A percentile compares a stretch with the other conserved stretches of the same genome.
These are phyloP conservation scores for Pythium guiyangense DNA, from an alignment of 352 stramenopile genomes.

Conservation along the genomic window DNA sequence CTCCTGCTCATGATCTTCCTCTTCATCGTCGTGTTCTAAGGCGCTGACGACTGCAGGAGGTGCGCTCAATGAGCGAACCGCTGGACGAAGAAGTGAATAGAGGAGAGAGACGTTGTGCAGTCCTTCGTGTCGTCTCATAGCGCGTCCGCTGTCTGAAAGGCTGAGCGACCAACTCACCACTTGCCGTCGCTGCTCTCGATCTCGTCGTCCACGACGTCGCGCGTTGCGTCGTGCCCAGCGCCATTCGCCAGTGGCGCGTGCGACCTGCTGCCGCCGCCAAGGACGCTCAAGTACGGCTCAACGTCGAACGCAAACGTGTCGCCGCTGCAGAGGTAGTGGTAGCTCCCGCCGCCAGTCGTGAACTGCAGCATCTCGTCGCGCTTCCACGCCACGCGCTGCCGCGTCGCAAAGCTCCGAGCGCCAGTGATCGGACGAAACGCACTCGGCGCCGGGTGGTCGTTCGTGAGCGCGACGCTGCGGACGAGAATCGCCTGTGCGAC, in stretches of 20 bases:
- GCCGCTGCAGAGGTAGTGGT: conserved; percentile 29
- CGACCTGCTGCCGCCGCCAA: conserved; percentile 13
- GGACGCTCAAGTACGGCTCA: conserved; percentile 55
- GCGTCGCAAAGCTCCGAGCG: conserved; percentile 39
- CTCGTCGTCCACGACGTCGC: conserved; percentile 49
- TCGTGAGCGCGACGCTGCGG: conserved; percentile 66
- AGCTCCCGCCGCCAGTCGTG: conserved; percentile 13
- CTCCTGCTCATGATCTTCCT: conserved; percentile 81
- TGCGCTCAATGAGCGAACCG: no score
- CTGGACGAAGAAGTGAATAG: no score
- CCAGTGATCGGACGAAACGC: conserved; percentile 72
- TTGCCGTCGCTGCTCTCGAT: conserved; percentile 62
- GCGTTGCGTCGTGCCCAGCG: not conserved
- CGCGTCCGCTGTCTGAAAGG: no score
- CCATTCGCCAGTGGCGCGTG: not conserved
- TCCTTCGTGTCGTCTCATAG: no score
- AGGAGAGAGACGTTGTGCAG: no score
- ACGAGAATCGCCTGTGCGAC: conserved; percentile 52
- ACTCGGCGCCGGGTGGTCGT: conserved; percentile 52
- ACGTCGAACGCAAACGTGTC: conserved; percentile 68
- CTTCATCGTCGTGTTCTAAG: conserved; percentile 60
- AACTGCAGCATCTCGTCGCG: conserved; percentile 33
- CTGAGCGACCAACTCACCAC: conserved; percentile 21
- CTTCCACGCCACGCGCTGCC: conserved; percentile 37
- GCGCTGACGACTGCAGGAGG: no score